Percentiles rank a stretch among this genome's conserved stretches.
phyloP scores from a whole-genome alignment of 2,329 filamentous ascomycete species.

The Cercospora canescens region DNA sequence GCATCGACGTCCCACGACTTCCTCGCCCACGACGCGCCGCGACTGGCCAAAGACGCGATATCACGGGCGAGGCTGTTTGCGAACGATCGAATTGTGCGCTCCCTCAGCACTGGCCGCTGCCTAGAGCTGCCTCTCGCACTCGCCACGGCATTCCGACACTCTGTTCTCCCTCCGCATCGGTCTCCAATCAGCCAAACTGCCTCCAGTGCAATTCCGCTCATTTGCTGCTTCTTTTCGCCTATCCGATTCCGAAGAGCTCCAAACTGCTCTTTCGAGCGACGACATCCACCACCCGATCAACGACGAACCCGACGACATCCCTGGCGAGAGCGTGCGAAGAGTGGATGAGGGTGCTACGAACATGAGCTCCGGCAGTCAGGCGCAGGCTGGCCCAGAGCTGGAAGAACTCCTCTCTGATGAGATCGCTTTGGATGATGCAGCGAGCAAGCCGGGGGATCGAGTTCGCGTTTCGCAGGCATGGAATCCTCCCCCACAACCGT shows the following conservation, averaged over 20 bases:
- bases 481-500: conserved; percentile 67
- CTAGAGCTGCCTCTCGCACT: conserved; percentile 14
- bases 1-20: conserved; percentile 1
- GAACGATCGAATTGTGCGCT: not conserved
- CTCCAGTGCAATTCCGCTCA: conserved; percentile 20
- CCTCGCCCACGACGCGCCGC: conserved; percentile 2
- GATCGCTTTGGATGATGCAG: conserved; percentile 78
- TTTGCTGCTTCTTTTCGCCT: conserved; percentile 16
- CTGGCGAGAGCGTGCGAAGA: not conserved
- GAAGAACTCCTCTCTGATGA: conserved; percentile 72
- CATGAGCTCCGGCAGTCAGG: conserved; percentile 44
- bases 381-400: conserved; percentile 59
- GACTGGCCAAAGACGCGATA: conserved; percentile 9
- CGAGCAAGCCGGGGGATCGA: conserved; percentile 35
- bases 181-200: conserved; percentile 14
- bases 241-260: not conserved
- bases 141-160: conserved; percentile 1
- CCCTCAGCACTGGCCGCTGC: not conserved
- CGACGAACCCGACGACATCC: conserved; percentile 5
- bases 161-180: conserved; percentile 16
- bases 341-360: conserved; percentile 9
- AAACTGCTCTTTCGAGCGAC: conserved; percentile 6
- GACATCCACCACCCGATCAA: not conserved
- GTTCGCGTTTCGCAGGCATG: conserved; percentile 7
- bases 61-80: conserved; percentile 5